Evolutionary conservation across 108 stramenopile species (phyloP).

Genomic region (Heterococcus sp.): DNA sequence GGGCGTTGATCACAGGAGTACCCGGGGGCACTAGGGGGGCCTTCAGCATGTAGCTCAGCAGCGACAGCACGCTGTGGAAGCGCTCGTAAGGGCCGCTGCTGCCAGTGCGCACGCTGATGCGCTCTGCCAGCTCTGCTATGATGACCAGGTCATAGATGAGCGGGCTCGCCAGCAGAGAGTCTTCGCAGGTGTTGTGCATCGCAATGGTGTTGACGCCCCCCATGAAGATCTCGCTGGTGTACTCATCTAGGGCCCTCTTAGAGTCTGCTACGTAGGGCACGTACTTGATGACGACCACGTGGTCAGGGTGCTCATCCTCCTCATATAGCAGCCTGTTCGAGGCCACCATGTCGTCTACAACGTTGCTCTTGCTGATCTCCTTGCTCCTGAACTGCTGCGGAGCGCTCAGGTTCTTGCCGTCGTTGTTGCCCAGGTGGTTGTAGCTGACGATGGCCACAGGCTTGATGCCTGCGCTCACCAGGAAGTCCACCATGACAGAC

Average conservation of each 20-base stretch:
- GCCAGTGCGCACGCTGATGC: slow-evolving; percentile 71
- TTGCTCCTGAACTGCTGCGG: background rate
- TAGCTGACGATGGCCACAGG: slow-evolving; percentile 92
- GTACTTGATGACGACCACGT: slow-evolving; percentile 86
- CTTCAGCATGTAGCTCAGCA: slow-evolving; percentile 96
- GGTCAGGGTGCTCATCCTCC: slow-evolving; percentile 94
- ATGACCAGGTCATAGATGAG: slow-evolving; percentile 93
- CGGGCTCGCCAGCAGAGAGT: slow-evolving; percentile 90
- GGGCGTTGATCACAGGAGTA: slow-evolving; percentile 93
- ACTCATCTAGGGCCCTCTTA: slow-evolving; percentile 98
- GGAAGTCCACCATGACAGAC: slow-evolving; percentile 89
- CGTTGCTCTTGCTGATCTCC: slow-evolving; percentile 80
- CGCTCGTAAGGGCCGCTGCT: too few relatives aligned
- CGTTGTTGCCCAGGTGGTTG: slow-evolving; percentile 98
- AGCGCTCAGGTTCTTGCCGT: slow-evolving; percentile 90
- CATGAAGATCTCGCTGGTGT: slow-evolving; percentile 97
- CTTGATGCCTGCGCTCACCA: slow-evolving; percentile 92
- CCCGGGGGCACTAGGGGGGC: slow-evolving; percentile 93
- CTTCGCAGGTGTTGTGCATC: slow-evolving; percentile 98
- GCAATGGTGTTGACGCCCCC: slow-evolving; percentile 94
- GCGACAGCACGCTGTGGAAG: slow-evolving; percentile 87
- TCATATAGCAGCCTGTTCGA: slow-evolving; percentile 90
- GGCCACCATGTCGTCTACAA: slow-evolving; percentile 97
- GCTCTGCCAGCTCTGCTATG: slow-evolving; percentile 84
- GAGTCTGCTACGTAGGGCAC: slow-evolving; percentile 95